Conservation (phyloP, 2,329 filamentous ascomycete genomes). For the Paradendryphiella salina region DNA sequence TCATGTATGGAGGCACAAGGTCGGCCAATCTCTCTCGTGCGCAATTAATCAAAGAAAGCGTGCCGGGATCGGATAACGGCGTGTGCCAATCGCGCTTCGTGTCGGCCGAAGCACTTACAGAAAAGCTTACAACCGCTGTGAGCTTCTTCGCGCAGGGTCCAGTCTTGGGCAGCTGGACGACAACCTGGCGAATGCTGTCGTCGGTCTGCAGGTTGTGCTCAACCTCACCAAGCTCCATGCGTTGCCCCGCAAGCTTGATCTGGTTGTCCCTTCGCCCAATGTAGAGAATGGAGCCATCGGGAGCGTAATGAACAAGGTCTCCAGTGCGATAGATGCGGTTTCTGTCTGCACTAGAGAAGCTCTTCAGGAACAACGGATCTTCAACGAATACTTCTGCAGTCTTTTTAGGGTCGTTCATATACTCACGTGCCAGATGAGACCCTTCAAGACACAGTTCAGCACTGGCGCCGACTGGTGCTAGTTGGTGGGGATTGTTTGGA, state of each 20-base stretch:
- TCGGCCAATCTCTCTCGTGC: conserved; percentile 35
- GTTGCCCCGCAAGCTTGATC: conserved; percentile 43
- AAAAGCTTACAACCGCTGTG: conserved; percentile 50
- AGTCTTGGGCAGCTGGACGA: conserved; percentile 50
- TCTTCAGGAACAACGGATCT: conserved; percentile 29
- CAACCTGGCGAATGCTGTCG: conserved; percentile 42
- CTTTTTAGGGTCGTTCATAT: conserved; percentile 34
- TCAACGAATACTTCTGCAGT: conserved; percentile 35
- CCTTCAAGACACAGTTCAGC: conserved; percentile 43
- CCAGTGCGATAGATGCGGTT: conserved; percentile 41
- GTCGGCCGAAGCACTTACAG: conserved; percentile 23
- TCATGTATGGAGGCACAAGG: conserved; percentile 39
- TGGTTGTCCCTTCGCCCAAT: conserved; percentile 42
- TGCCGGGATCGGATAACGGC: conserved; percentile 38
- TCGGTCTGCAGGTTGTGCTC: conserved; percentile 38
- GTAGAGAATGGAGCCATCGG: conserved; percentile 36
- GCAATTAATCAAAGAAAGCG: conserved; percentile 36
- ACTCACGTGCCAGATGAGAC: conserved; percentile 36
- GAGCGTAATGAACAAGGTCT: conserved; percentile 38
- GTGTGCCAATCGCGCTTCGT: conserved; percentile 31
- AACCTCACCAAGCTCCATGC: conserved; percentile 44
- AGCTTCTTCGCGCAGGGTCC: conserved; percentile 51
- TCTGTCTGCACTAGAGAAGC: conserved; percentile 7
- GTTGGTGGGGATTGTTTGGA: conserved; percentile 30
- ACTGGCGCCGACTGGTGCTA: conserved; percentile 36